These are phyloP conservation scores for Suillus subluteus DNA, from an alignment of 768 basidiomycete genomes.

Conservation along the genomic window DNA sequence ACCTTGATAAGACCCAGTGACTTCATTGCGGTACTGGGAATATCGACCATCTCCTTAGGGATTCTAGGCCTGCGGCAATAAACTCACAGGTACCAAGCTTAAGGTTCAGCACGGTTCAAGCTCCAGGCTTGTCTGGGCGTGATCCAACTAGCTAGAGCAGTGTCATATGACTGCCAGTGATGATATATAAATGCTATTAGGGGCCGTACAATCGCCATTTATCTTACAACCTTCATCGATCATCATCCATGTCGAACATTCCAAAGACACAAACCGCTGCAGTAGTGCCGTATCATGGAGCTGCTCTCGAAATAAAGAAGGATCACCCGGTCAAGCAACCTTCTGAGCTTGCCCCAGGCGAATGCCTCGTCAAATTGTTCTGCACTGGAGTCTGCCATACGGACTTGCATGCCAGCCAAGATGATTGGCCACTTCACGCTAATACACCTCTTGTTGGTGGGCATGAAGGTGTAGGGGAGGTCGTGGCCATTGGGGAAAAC, in stretches of 20 bases:
- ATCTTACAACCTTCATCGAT: background rate
- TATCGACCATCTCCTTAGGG: too few species aligned
- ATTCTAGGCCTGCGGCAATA: too few species aligned
- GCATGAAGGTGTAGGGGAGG: conserved; percentile 81
- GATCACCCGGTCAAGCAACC: conserved; percentile 62
- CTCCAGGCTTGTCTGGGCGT: too few species aligned
- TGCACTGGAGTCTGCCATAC: conserved; percentile 89
- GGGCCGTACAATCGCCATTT: background rate
- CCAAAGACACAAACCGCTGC: conserved; percentile 48
- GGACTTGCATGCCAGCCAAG: conserved; percentile 73
- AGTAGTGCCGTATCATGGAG: conserved; percentile 36
- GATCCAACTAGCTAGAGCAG: too few species aligned
- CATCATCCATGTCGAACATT: conserved; percentile 26
- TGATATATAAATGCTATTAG: background rate
- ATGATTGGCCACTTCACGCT: conserved; percentile 81
- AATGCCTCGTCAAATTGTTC: conserved; percentile 76
- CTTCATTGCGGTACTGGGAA: too few species aligned
- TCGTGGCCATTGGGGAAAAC: conserved; percentile 79
- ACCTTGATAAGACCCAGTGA: too few species aligned
- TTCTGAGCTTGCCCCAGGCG: conserved; percentile 61
- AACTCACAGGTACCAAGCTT: too few species aligned
- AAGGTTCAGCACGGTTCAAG: too few species aligned
- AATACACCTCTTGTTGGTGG: conserved; percentile 75
- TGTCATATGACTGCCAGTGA: too few species aligned
- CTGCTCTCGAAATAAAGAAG: conserved; percentile 35